Percentiles rank a stretch among this genome's conserved stretches.
phyloP scores from a whole-genome alignment of 305 asterid species.

The Fraxinus floribunda region DNA sequence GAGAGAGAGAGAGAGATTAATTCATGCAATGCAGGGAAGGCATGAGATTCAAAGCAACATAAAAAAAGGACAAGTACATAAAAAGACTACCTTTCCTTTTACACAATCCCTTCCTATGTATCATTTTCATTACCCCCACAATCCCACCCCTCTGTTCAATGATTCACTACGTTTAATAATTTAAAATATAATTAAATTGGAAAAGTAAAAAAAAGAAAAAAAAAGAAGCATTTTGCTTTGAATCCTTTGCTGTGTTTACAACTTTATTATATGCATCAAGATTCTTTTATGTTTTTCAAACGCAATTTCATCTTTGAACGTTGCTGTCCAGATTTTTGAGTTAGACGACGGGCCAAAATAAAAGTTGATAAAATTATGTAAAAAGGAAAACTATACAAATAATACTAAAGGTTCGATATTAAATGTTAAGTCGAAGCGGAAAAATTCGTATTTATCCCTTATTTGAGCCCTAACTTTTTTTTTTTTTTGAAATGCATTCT shows the following conservation, averaged over 20 bases:
- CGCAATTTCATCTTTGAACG: neutral
- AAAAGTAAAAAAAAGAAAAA: neutral
- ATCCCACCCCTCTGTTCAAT: slow-evolving; percentile 6
- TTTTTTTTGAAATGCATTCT: no score
- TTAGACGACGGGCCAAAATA: no score
- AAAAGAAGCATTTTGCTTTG: slow-evolving; percentile 18
- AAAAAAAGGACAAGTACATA: slow-evolving; percentile 23
- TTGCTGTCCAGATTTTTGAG: neutral
- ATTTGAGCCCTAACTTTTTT: no score
- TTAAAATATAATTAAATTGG: neutral
- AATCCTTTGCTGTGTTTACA: slow-evolving; percentile 1
- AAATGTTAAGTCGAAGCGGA: no score
- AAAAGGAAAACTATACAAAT: neutral
- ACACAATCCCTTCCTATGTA: slow-evolving; percentile 37
- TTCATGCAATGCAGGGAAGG: slow-evolving; percentile 29
- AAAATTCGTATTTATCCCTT: no score
- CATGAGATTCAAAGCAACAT: slow-evolving; percentile 54
- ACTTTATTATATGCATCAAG: slow-evolving; percentile 10
- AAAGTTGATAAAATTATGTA: neutral
- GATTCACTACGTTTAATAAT: neutral
- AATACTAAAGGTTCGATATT: no score
- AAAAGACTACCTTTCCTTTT: slow-evolving; percentile 44
- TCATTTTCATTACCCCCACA: slow-evolving; percentile 28
- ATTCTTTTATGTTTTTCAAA: neutral
- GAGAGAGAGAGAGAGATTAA: slow-evolving; percentile 20